phyloP scores from a whole-genome alignment of 2,329 filamentous ascomycete species.

The Cercospora sesami region DNA sequence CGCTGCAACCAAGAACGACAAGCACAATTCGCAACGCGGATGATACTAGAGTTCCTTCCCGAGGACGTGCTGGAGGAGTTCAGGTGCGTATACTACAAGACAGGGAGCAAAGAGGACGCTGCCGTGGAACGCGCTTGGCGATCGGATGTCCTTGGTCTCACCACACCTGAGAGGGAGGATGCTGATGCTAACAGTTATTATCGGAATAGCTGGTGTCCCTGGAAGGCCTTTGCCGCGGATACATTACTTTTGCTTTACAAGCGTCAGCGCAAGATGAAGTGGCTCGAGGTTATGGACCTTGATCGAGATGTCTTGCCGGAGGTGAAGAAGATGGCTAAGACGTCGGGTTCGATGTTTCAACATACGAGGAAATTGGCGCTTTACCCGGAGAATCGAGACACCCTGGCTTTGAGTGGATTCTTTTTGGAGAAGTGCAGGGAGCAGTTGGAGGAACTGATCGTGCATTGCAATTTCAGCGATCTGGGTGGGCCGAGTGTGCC shows the following conservation, averaged over 20 bases:
- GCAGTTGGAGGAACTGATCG: slow-evolving; percentile 48
- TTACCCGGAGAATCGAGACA: slow-evolving; percentile 50
- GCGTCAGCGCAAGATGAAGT: slow-evolving; percentile 52
- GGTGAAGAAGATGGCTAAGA: slow-evolving; percentile 44
- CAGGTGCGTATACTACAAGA: slow-evolving; percentile 34
- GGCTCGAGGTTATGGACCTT: slow-evolving; percentile 51
- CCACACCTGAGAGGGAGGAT: neutral
- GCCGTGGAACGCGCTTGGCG: neutral
- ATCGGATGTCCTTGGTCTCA: neutral
- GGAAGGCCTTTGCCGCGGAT: slow-evolving; percentile 50
- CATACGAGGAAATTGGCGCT: slow-evolving; percentile 48
- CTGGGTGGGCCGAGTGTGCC: slow-evolving; percentile 19
- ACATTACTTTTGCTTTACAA: slow-evolving; percentile 51
- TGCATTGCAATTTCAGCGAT: slow-evolving; percentile 51
- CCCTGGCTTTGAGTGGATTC: slow-evolving; percentile 47
- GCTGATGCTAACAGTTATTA: slow-evolving; percentile 29
- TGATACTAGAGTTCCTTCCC: slow-evolving; percentile 52
- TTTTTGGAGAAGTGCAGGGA: slow-evolving; percentile 45
- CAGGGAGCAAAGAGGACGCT: neutral
- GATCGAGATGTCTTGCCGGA: slow-evolving; percentile 46
- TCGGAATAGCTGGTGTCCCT: slow-evolving; percentile 48
- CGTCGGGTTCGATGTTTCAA: slow-evolving; percentile 45
- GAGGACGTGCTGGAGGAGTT: slow-evolving; percentile 53
- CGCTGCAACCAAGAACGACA: slow-evolving; percentile 47
- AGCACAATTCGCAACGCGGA: slow-evolving; percentile 50